Conservation (phyloP, 805 yeast genomes). For the Hanseniaspora singularis region DNA sequence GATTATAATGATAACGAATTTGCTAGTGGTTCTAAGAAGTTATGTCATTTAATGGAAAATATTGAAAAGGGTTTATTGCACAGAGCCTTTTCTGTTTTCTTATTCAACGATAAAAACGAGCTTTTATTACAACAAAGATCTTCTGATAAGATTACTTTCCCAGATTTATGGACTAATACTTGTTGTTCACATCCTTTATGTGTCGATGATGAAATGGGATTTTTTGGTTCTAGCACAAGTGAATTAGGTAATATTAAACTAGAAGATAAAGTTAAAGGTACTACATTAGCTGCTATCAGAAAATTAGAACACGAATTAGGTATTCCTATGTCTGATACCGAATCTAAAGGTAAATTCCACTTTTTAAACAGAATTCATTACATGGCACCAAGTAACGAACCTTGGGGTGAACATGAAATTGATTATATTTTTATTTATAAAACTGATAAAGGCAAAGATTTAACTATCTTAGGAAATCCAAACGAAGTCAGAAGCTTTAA, state of each 20-base stretch:
- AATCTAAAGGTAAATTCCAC: constrained; percentile 55
- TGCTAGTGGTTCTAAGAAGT: constrained; percentile 89
- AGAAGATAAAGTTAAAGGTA: constrained; percentile 59
- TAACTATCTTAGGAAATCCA: constrained; percentile 44
- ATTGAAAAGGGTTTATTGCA: constrained; percentile 79
- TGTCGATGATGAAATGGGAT: constrained; percentile 67
- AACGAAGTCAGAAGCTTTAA: constrained; percentile 77
- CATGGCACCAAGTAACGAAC: constrained; percentile 67
- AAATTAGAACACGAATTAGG: constrained; percentile 91
- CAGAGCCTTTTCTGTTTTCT: constrained; percentile 91
- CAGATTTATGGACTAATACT: constrained; percentile 96
- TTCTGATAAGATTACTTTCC: constrained; percentile 89
- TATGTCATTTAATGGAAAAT: constrained; percentile 78
- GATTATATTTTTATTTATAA: constrained; percentile 81
- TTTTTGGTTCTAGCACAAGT: constrained; percentile 20
- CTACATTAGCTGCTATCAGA: constrained; percentile 77
- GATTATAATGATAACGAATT: constrained; percentile 78
- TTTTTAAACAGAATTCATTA: constrained; percentile 91
- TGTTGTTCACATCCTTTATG: constrained; percentile 98
- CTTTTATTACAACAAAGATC: constrained; percentile 91
- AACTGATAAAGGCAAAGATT: constrained; percentile 37
- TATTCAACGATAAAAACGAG: constrained; percentile 66
- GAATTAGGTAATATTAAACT: constrained; percentile 29
- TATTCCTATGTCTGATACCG: constrained; percentile 44
- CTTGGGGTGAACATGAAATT: constrained; percentile 97